A percentile compares a stretch with the other conserved stretches of the same genome.
These are phyloP conservation scores for Zalaria sp. DNA, from an alignment of 2,329 filamentous ascomycete genomes.

Conservation along the genomic window DNA sequence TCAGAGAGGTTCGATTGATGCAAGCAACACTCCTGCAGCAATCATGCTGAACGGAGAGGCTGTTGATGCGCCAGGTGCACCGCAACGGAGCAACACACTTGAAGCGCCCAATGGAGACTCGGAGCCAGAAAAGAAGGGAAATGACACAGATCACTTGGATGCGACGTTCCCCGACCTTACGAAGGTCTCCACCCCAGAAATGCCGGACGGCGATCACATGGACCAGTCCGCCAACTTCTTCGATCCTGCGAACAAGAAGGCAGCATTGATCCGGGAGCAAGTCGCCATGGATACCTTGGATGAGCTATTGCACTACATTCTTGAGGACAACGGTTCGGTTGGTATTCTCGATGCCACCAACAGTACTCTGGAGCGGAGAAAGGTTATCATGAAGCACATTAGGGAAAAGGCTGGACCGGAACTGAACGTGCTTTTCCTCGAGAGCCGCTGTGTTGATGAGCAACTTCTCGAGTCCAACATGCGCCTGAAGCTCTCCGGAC, in stretches of 20 bases:
- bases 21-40: conserved; percentile 30
- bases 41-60: conserved; percentile 45
- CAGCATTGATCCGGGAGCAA: conserved; percentile 73
- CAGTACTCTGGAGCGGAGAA: conserved; percentile 75
- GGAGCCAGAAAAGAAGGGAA: too few relatives aligned
- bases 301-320: conserved; percentile 79
- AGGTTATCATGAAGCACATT: conserved; percentile 49
- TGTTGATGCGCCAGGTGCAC: conserved; percentile 18
- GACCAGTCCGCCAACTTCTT: conserved; percentile 63
- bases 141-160: conserved; percentile 10
- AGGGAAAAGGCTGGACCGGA: conserved; percentile 68
- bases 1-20: conserved; percentile 9
- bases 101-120: neutral
- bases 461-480: conserved; percentile 86
- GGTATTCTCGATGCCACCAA: conserved; percentile 97
- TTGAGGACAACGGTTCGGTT: conserved; percentile 69
- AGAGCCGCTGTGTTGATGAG: conserved; percentile 81
- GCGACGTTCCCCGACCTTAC: conserved; percentile 19
- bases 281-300: conserved; percentile 86
- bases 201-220: conserved; percentile 4
- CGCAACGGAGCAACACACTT: conserved; percentile 9
- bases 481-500: conserved; percentile 88
- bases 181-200: conserved; percentile 8
- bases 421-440: conserved; percentile 85
- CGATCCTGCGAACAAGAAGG: conserved; percentile 73